Evolutionary conservation across 2,329 filamentous ascomycete genomes (phyloP).

Genomic region (Calonectria pteridis): DNA sequence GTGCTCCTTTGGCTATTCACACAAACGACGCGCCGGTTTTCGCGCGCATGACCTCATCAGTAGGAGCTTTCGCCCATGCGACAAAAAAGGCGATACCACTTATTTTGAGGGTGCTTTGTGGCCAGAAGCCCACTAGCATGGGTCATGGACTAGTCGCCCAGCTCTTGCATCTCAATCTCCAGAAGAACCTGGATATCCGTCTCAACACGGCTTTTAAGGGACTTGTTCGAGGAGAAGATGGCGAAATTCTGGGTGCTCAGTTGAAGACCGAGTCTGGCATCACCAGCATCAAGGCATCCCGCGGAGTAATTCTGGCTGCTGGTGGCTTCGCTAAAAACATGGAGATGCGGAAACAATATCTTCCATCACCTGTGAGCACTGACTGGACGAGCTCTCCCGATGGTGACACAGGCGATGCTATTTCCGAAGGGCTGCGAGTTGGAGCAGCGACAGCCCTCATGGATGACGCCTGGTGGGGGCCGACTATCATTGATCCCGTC

Average conservation of each 20-base stretch:
- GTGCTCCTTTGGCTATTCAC: neutral
- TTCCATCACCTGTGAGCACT: neutral
- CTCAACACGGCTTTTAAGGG: neutral
- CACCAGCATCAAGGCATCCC: neutral
- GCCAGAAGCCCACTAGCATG: neutral
- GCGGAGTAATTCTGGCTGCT: neutral
- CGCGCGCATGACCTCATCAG: neutral
- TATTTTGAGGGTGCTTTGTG: neutral
- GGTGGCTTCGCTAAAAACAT: neutral
- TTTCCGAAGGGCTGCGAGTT: neutral
- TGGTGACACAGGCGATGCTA: neutral
- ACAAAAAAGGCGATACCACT: neutral
- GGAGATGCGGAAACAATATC: neutral
- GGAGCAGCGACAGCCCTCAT: constrained; percentile 16
- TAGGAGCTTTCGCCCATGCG: neutral
- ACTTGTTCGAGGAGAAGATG: neutral
- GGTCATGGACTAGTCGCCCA: neutral
- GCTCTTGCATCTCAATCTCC: neutral
- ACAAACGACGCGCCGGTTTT: neutral
- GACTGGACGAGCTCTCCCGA: neutral
- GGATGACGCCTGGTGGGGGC: constrained; percentile 22
- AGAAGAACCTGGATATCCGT: neutral
- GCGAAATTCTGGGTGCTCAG: neutral
- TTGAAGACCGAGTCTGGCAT: neutral
- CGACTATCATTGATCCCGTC: constrained; percentile 21